Evolutionary conservation across 1,284 basidiomycete species (phyloP).

Genomic region (Ganoderma sp.): DNA sequence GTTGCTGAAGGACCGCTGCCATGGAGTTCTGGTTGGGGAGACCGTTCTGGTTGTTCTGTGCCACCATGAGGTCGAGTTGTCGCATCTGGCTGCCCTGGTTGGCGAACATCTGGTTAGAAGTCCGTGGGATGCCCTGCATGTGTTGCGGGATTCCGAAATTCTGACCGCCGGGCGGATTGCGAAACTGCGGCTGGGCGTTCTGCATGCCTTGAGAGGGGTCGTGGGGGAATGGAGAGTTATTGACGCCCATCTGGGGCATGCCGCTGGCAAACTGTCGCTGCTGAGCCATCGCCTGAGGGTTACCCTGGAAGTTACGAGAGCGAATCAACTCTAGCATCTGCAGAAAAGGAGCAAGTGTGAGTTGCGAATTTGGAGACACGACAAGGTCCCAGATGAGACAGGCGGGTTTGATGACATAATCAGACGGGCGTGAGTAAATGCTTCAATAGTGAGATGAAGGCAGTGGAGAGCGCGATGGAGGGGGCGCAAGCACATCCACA

Average conservation of each 20-base stretch:
- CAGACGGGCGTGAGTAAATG: constrained; percentile 35
- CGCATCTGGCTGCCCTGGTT: constrained; percentile 25
- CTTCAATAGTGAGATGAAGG: constrained; percentile 31
- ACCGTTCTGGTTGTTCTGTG: constrained; percentile 38
- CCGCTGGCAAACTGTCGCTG: constrained; percentile 23
- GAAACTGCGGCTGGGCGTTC: constrained; percentile 23
- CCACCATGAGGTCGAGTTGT: constrained; percentile 31
- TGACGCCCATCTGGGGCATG: constrained; percentile 26
- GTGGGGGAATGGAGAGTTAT: constrained; percentile 23
- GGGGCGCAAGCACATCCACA: constrained; percentile 3
- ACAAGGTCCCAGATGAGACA: constrained; percentile 19
- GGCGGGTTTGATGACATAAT: constrained; percentile 33
- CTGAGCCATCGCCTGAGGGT: constrained; percentile 22
- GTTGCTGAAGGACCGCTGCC: constrained; percentile 27
- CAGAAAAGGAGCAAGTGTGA: constrained; percentile 7
- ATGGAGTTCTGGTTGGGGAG: constrained; percentile 15
- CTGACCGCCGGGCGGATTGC: constrained; percentile 22
- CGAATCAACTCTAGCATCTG: constrained; percentile 30
- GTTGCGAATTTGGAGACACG: neutral
- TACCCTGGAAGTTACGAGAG: constrained; percentile 11
- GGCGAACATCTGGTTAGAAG: constrained; percentile 20
- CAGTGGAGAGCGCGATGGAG: constrained; percentile 32
- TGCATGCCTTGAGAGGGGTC: constrained; percentile 26
- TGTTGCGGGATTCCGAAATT: constrained; percentile 18
- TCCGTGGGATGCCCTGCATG: constrained; percentile 24